phyloP scores from a whole-genome alignment of 257 asterid genomes.

The Marsdenia floribunda region DNA sequence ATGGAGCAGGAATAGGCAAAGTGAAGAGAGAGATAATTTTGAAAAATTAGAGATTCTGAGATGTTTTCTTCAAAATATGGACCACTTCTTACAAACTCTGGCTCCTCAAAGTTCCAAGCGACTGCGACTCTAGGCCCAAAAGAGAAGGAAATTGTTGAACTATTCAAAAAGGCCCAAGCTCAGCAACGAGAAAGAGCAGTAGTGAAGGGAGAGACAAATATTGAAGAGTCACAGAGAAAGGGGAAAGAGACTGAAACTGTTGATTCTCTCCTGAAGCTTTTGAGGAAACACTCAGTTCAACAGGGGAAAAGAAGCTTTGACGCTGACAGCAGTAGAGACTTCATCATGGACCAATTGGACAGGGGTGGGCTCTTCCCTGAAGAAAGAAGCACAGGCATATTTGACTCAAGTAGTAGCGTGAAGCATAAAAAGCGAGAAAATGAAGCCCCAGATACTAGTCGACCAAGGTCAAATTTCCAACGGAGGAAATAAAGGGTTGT shows the following conservation, averaged over 20 bases:
- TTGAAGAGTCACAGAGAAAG: conserved; percentile 50
- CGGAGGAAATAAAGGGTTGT: too few relatives aligned
- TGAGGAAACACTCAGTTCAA: conserved; percentile 84
- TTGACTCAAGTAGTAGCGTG: conserved; percentile 25
- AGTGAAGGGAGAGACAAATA: conserved; percentile 65
- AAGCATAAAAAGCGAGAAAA: conserved; percentile 38
- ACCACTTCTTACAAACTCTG: conserved; percentile 46
- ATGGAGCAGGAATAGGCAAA: conserved; percentile 56
- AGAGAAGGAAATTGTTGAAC: conserved; percentile 88
- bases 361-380: conserved; percentile 31
- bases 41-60: conserved; percentile 64
- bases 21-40: conserved; percentile 53
- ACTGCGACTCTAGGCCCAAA: conserved; percentile 75
- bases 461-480: conserved; percentile 78
- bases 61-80: conserved; percentile 65
- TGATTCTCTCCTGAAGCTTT: conserved; percentile 87
- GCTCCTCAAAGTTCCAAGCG: conserved; percentile 54
- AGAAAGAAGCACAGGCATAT: conserved; percentile 25
- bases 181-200: conserved; percentile 80
- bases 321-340: conserved; percentile 36
- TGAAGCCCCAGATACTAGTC: conserved; percentile 33
- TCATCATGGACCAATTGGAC: conserved; percentile 50
- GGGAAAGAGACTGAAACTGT: conserved; percentile 87
- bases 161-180: conserved; percentile 90
- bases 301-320: conserved; percentile 55